Evolutionary conservation across 176 grass and related monocot genomes (phyloP).

Genomic region (Echinochloa phyllopogon): DNA sequence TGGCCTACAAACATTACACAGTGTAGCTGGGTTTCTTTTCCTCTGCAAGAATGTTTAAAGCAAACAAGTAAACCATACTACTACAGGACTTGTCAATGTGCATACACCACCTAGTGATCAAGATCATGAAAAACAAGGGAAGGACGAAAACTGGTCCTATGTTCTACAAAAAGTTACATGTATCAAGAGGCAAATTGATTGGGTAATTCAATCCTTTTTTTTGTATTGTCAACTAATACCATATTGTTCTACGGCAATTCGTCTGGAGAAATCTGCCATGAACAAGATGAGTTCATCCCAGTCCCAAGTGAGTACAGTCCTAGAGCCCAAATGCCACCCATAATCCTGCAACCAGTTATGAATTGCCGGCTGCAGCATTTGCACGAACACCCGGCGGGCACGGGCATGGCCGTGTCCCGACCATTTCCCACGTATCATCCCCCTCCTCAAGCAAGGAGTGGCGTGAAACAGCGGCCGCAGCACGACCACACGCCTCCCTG

Average conservation of each 20-base stretch:
- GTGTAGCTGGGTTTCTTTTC: background rate
- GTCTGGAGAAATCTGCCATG: background rate
- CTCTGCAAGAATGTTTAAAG: background rate
- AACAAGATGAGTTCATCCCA: background rate
- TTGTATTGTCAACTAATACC: background rate
- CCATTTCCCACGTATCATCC: background rate
- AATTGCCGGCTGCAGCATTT: background rate
- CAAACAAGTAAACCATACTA: slow-evolving; percentile 11
- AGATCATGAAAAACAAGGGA: background rate
- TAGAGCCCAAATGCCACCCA: background rate
- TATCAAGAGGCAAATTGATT: background rate
- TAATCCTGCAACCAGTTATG: background rate
- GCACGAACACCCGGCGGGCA: slow-evolving; percentile 14
- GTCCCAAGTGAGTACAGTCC: background rate
- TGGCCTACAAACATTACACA: background rate
- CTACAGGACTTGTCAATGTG: background rate
- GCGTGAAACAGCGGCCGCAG: background rate
- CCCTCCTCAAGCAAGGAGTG: background rate
- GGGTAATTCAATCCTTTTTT: background rate
- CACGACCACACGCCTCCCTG: background rate
- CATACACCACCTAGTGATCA: slow-evolving; percentile 11
- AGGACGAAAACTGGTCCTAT: background rate
- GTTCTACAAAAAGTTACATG: background rate
- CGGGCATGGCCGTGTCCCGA: background rate
- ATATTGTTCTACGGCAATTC: background rate